These are phyloP conservation scores for Dictyostelium firmibasis DNA, from an alignment of 78 protist genomes.

Conservation along the genomic window DNA sequence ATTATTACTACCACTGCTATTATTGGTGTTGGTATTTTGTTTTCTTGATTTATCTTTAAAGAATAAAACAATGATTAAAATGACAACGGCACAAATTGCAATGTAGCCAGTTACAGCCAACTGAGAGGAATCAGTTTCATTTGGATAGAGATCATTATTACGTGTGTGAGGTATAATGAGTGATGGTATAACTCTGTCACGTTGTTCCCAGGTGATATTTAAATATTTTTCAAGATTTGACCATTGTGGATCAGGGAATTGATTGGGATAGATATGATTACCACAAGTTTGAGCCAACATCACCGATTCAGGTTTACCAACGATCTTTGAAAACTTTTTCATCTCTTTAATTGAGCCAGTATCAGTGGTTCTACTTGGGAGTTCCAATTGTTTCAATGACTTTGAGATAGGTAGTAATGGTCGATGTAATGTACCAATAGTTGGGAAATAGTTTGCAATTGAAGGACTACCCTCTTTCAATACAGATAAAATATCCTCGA, in stretches of 20 bases:
- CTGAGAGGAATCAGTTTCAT: neutral
- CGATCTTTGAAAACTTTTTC: conserved; percentile 16
- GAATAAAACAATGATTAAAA: neutral
- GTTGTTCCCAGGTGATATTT: conserved; percentile 32
- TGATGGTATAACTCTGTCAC: conserved; percentile 1
- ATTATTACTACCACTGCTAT: neutral
- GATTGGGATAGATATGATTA: conserved; percentile 1
- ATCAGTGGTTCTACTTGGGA: conserved; percentile 15
- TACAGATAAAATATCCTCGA: conserved; percentile 25
- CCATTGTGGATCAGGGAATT: conserved; percentile 24
- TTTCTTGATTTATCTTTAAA: conserved; percentile 13
- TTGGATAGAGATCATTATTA: neutral
- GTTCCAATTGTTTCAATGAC: neutral
- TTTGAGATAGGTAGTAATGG: conserved; percentile 27
- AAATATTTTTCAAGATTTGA: neutral
- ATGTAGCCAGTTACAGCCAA: neutral
- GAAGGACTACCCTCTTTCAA: conserved; percentile 1
- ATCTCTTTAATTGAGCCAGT: neutral
- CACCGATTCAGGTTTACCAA: neutral
- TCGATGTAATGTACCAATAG: neutral
- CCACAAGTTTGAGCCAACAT: neutral
- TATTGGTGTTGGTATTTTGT: neutral
- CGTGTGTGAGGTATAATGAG: neutral
- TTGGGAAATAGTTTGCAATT: neutral
- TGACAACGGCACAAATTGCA: neutral